Evolutionary conservation across 2,329 filamentous ascomycete genomes (phyloP), one percentile per base, ranked within the genome.

Genomic region (Pestalotiopsis fici): DNA sequence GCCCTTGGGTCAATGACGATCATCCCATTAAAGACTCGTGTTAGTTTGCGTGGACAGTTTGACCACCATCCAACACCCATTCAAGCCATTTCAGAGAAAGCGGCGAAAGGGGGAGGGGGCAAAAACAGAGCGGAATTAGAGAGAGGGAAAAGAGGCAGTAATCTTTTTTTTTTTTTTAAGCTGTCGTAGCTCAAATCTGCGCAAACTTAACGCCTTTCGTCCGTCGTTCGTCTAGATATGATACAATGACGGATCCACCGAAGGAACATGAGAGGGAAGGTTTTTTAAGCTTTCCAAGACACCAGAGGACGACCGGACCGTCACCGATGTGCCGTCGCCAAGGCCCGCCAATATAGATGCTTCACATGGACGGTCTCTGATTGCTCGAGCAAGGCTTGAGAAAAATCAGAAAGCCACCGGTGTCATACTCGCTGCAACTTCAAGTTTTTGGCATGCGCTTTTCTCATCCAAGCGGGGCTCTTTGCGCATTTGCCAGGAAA

Each of bases 241-340:
- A 7, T 7, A 50, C n/a, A 21, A 50, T n/a, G 1, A 50, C 43
- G 43, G 43, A 21, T 50, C 43, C 43, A 50, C 43, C 43, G 43
- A 50, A 9, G 43, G 18, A 50, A 21, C 43, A 21, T n/a, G n/a
- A 21, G 43, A 50, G 23, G 50, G 55, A 25, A 28, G 55, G 13
- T 57, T 28, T 28, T 57, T 21, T 27, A 59, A 59, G 57, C 57
- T 59, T 59, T 37, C n/a, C 25, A 35, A 59, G 31, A 31, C 23
- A 59, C 25, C 57, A 50, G n/a, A 50, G 15, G 18, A 50, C 43
- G n/a, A 50, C 43, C 43, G 43, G 57, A 31, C 57, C 57, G 57
- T 59, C 57, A 59, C 57, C 27, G 18, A 35, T 59, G 57, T 59
- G 57, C 57, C 57, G 57, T 35, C n/a, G 57, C 57, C 57, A 59